These are phyloP conservation scores for Periglandula ipomoeae DNA, from an alignment of 2,329 filamentous ascomycete genomes.

Conservation along the genomic window DNA sequence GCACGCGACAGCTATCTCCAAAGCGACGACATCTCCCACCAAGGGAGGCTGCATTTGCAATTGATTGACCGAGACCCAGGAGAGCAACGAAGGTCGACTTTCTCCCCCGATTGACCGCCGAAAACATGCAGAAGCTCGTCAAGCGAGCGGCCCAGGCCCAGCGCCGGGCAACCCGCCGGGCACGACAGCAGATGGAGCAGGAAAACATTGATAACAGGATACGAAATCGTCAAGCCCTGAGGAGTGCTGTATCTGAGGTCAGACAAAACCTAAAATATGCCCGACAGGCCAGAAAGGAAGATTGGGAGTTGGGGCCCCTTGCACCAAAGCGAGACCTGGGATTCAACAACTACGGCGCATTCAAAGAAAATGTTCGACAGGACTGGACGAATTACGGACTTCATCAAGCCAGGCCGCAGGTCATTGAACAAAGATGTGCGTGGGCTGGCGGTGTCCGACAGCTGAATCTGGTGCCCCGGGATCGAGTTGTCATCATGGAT, in stretches of 20 bases:
- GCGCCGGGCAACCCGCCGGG: conserved; percentile 48
- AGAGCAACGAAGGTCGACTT: background rate
- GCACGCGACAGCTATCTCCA: background rate
- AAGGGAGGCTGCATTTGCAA: background rate
- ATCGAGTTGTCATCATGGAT: conserved; percentile 73
- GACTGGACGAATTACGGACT: conserved; percentile 25
- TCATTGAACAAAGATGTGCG: conserved; percentile 34
- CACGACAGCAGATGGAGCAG: conserved; percentile 27
- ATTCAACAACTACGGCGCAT: conserved; percentile 51
- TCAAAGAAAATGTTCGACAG: conserved; percentile 26
- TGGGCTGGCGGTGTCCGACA: conserved; percentile 48
- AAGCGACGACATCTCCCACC: background rate
- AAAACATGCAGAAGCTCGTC: conserved; percentile 60
- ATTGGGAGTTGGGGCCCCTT: conserved; percentile 70
- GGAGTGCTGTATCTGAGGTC: conserved; percentile 23
- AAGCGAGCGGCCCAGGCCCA: conserved; percentile 58
- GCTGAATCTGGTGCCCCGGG: conserved; percentile 56
- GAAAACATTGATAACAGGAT: conserved; percentile 20
- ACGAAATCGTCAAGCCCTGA: conserved; percentile 22
- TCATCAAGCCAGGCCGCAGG: conserved; percentile 20
- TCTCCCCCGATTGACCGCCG: background rate
- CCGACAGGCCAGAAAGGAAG: conserved; percentile 52
- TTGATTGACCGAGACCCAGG: background rate
- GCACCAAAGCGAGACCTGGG: conserved; percentile 69
- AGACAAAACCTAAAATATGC: conserved; percentile 29